phyloP scores from a whole-genome alignment of 768 basidiomycete genomes.

The Leccinum disarticulatum region DNA sequence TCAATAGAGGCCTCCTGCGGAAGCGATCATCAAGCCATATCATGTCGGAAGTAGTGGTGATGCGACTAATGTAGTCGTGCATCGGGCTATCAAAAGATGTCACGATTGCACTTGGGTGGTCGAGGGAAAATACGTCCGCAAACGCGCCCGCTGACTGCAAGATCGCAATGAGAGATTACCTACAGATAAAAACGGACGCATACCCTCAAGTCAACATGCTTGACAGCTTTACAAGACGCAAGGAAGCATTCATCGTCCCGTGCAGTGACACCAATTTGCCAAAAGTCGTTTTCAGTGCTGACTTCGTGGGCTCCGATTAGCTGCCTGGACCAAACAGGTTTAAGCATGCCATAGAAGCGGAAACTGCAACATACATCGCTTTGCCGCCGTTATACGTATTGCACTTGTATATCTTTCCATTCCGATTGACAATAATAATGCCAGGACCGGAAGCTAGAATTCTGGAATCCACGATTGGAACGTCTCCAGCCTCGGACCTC shows the following conservation, averaged over 20 bases:
- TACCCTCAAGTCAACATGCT: constrained; percentile 59
- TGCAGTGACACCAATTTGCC: constrained; percentile 47
- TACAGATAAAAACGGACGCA: constrained; percentile 11
- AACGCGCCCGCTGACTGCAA: constrained; percentile 31
- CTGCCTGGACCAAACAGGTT: constrained; percentile 21
- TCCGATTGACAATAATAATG: constrained; percentile 47
- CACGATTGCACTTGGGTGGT: constrained; percentile 39
- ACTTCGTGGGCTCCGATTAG: constrained; percentile 12
- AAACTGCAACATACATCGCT: constrained; percentile 39
- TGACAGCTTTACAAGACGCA: constrained; percentile 44
- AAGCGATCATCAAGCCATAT: constrained; percentile 71
- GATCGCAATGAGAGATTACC: constrained; percentile 7
- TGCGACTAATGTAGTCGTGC: constrained; percentile 45
- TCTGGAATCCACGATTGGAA: constrained; percentile 48
- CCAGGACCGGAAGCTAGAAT: constrained; percentile 34
- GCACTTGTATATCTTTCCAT: constrained; percentile 52
- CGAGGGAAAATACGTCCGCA: constrained; percentile 37
- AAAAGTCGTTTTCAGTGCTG: constrained; percentile 40
- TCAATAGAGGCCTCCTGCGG: constrained; percentile 56
- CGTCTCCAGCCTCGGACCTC: constrained; percentile 41
- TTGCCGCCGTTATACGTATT: constrained; percentile 37
- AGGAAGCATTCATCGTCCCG: constrained; percentile 43
- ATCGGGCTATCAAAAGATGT: constrained; percentile 52
- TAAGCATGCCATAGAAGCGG: not conserved
- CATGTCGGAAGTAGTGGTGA: constrained; percentile 61